Evolutionary conservation across 2,329 filamentous ascomycete genomes (phyloP), one percentile per base, ranked within the genome.

Genomic region (Rugonectria rugulosa): DNA sequence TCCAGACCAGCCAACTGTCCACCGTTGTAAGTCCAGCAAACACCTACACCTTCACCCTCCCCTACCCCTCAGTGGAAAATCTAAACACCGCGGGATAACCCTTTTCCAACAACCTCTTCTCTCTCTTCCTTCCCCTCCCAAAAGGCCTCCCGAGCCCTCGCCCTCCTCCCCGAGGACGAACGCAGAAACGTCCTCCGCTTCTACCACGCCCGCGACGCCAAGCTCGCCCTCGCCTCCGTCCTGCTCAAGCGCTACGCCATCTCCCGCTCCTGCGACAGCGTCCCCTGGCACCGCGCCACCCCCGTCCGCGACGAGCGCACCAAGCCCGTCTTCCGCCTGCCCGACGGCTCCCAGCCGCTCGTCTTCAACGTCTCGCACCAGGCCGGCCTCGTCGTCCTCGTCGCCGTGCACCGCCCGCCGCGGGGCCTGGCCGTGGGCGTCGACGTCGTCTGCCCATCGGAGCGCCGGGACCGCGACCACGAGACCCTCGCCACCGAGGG

Each of bases 291-390:
- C 34, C 72, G 79, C 4, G 84, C 87, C 42, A 73, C 66, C 15
- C 76, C 89, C 53, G 79, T 81, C 10, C 81, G 86, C 72, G 79
- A 86, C 76, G 57, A 73, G 71, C 76, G 75, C 65, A 77, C 75
- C 49, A 86, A 86, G 70, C 84, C 84, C 37, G 70, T 83, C 46
- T 86, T 77, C 69, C 68, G 67, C 68, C 76, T 77, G 77, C 79
- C 60, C 72, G 78, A 70, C 75, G 82, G 64, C 61, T 75, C 55
- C 53, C 81, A 79, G 63, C 73, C 79, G 15, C 70, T 86, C n/a
- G 65, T 76, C 59, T 93, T 94, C 79, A 94, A 94, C 73, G 82
- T 93, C 51, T 88, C 85, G 40, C 90, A 94, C 72, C 90, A 94
- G 76, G 88, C 87, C 8, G 90, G 90, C 2, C 76, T 94, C 14